A percentile compares a stretch with the other conserved stretches of the same genome.
Conservation (phyloP, 257 asterid species). For the Thymus quinquecostatus region DNA sequence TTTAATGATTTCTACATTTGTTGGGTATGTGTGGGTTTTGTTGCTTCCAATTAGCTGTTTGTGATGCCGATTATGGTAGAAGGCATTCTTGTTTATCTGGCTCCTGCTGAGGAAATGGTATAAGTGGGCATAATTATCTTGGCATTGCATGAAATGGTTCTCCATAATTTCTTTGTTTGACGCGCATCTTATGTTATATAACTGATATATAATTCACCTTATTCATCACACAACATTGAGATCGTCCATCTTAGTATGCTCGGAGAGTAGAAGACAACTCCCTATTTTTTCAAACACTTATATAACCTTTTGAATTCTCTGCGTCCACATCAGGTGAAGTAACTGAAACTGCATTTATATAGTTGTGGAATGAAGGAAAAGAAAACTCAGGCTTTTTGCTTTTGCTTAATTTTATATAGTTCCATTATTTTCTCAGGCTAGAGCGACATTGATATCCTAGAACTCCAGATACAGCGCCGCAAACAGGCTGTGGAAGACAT, state of each 20-base stretch:
- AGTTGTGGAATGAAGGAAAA: slow-evolving; percentile 13
- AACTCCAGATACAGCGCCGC: slow-evolving; percentile 89
- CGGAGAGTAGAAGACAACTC: slow-evolving; percentile 96
- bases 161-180: no score
- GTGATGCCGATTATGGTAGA: no score
- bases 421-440: slow-evolving; percentile 60
- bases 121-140: no score
- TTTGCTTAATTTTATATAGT: slow-evolving; percentile 16
- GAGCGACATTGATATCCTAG: slow-evolving; percentile 93
- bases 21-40: no score
- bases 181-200: no score
- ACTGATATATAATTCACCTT: no score
- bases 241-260: slow-evolving; percentile 95
- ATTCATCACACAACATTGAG: slow-evolving; percentile 17
- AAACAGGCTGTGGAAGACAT: slow-evolving; percentile 98
- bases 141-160: no score
- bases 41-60: no score
- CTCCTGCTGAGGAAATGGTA: no score
- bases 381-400: background rate
- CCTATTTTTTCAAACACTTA: slow-evolving; percentile 79
- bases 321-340: slow-evolving; percentile 46
- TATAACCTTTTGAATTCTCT: slow-evolving; percentile 72
- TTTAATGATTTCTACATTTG: no score
- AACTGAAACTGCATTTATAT: slow-evolving; percentile 3
- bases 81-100: no score